Base-by-base conservation (phyloP, 177 flowering plant genomes). In the Vitis hybrid region DNA sequence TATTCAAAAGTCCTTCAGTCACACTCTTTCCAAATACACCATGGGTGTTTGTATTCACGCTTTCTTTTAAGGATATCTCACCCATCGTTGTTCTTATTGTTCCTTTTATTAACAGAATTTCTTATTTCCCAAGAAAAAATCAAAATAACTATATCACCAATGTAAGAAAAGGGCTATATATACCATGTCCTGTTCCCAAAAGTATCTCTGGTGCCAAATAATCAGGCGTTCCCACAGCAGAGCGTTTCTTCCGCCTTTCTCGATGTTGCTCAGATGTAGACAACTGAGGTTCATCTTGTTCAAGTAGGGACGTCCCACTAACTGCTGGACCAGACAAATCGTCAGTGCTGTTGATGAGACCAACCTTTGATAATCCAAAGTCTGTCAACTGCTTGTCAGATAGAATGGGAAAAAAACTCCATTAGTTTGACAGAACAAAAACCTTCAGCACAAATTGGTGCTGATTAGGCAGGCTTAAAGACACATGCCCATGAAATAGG, bases 181-280 rank as follows among this genome's bases (percentile, higher is more conserved):
- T 74, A 95, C 99, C 99, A 85, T 96, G 99, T 72, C 98, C 99
- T 62, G 93, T 92, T 84, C 99, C 99, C 78, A 96, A 79, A 70
- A 96, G 97, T 74, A 96, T 96, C 75, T 96, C 99, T 15, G 99
- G 99, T 50, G 99, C 99, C 88, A 96, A 86, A 82, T 96, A 96
- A 80, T 96, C 99, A 54, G 99, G 99, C 66, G 99, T 96, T 30
- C 99, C 99, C 52, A 93, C 99, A 77, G 99, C 99, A 70, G 99
- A 96, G 66, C 97, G 97, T 73, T 93, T 92, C 77, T 89, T 88
- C 73, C 89, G 80, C 75, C 95, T 81, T 67, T 91, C 92, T 71
- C 77, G 80, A 73, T 91, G 96, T 76, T 83, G 75, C 70, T 84
- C 87, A 60, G 91, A 82, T 55, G 68, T 75, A 72, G 90, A 77